phyloP scores from a whole-genome alignment of 768 basidiomycete species.

The Mycena chlorophos region DNA sequence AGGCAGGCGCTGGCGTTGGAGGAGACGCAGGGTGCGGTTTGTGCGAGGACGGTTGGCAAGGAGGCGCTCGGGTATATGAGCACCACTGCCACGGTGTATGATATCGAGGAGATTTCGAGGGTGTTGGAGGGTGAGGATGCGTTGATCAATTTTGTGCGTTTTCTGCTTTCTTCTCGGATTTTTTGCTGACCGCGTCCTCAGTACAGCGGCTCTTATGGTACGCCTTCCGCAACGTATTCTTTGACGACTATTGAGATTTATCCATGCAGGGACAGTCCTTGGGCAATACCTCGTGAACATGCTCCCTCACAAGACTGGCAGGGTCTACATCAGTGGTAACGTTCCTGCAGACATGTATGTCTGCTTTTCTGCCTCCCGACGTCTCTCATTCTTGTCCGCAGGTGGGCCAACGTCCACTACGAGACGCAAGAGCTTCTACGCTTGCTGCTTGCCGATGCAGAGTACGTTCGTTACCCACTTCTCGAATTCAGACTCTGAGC shows the following conservation, averaged over 20 bases:
- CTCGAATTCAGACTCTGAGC: background rate
- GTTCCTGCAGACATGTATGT: slow-evolving; percentile 17
- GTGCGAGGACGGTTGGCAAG: slow-evolving; percentile 14
- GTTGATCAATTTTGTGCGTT: slow-evolving; percentile 17
- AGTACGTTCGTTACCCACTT: background rate
- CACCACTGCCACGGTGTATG: slow-evolving; percentile 18
- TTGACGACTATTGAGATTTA: background rate
- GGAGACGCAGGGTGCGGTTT: slow-evolving; percentile 11
- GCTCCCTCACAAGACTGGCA: slow-evolving; percentile 21
- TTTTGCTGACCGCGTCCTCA: background rate
- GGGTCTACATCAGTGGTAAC: slow-evolving; percentile 16
- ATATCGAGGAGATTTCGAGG: slow-evolving; percentile 21
- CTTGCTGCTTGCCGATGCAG: slow-evolving; percentile 16
- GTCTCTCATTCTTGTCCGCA: too few relatives aligned
- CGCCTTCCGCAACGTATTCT: background rate
- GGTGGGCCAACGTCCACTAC: slow-evolving; percentile 18
- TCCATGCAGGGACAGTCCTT: slow-evolving; percentile 6
- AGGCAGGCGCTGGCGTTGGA: slow-evolving; percentile 19
- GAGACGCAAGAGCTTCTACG: slow-evolving; percentile 15
- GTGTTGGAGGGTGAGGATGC: slow-evolving; percentile 16
- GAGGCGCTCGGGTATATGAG: slow-evolving; percentile 20
- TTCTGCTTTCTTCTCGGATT: background rate
- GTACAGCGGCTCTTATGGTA: slow-evolving; percentile 5
- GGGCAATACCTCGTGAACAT: slow-evolving; percentile 21
- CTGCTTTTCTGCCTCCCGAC: too few relatives aligned